Evolutionary conservation across 495 filamentous ascomycete genomes (phyloP), one percentile per base, ranked within the genome.

Genomic region (Usnea hakonensis): DNA sequence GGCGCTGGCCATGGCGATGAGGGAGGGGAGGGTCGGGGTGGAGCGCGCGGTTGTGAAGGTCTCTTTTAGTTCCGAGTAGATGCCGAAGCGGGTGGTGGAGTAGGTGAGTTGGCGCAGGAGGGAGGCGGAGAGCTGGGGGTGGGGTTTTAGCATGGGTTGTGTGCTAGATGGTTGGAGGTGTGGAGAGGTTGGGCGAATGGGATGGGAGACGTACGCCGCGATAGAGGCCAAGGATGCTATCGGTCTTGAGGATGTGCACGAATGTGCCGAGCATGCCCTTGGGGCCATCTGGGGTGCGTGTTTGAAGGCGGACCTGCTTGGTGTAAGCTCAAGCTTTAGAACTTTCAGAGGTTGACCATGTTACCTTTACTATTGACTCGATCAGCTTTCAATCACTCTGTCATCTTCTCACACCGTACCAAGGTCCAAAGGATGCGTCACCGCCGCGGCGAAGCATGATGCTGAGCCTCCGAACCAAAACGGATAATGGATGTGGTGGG

Each of bases 1-100:
- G 23, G 82, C 78, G 16, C 83, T 86, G 58, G 92, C 87, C 70
- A 97, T 89, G 64, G 80, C 86, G 65, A 97, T 77, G 2, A 98
- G 84, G 23, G 84, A 79, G 2, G 85, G 76, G 53, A 96, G 79
- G 5, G 87, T 83, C 57, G 68, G 77, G 62, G 72, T 71, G 10
- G 69, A 74, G 16, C 71, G 64, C 21, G 79, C 69, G 23, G 81
- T 79, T 33, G 80, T 80, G 66, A 89, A 79, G 48, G 76, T 81
- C 32, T 81, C 75, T 75, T 98, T 97, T 36, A 97, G 81, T 68
- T 93, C 87, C 74, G 96, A 93, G 77, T 77, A 77, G 54, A 75
- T 62, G 40, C 72, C 75, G 57, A 77, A 76, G 33, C 75, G 74
- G 46, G 73, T 71, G 19, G 75, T 72, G 54, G 73, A 73, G 63